Base-by-base conservation (phyloP, 2,329 filamentous ascomycete species). In the Stagonosporopsis cucurbitacearum region DNA sequence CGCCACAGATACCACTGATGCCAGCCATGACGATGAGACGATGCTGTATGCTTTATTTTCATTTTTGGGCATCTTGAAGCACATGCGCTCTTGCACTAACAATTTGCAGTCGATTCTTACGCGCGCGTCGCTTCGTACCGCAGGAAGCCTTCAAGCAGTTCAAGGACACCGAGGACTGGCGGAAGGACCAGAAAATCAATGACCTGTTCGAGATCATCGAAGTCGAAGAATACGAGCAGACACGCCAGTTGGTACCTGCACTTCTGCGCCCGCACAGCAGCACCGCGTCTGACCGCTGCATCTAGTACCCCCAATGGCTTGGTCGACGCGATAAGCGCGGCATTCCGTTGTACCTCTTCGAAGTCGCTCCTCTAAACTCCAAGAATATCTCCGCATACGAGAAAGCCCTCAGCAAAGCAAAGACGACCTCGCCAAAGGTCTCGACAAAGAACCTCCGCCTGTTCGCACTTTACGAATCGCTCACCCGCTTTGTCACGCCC, bases 381-480 rank as follows among this genome's bases (percentile, higher is more conserved):
- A 96, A 96, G 79, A 89, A 88, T 30, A 87, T 97, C 65, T 79
- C 86, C 39, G 84, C 86, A 53, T 96, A 96, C 77, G 90, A 94
- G 71, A 90, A 89, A 69, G 80, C 78, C 51, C 75, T 79, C 19
- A 79, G 80, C 46, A 80, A 80, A 19, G 87, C 89, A 64, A 83
- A 78, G 69, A 63, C 79, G 30, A 70, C 83, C 6, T 85, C 88
- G 60, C 84, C 85, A 62, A 88, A 88, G 67, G 89, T 85, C 1
- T 84, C 90, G 0, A 80, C 88, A 23, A 91, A 91, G 70, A 84
- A 96, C 70, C 81, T 97, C 48, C 90, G 92, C 22, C 83, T 98
- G 5, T 96, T 96, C 73, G 92, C 93, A 1, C 82, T 97, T 15
- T 98, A 98, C 79, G 94, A 98, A 79, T 95, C 95, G 77, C 82